Base-by-base conservation (phyloP, 768 basidiomycete species). In the Suillus americanus region DNA sequence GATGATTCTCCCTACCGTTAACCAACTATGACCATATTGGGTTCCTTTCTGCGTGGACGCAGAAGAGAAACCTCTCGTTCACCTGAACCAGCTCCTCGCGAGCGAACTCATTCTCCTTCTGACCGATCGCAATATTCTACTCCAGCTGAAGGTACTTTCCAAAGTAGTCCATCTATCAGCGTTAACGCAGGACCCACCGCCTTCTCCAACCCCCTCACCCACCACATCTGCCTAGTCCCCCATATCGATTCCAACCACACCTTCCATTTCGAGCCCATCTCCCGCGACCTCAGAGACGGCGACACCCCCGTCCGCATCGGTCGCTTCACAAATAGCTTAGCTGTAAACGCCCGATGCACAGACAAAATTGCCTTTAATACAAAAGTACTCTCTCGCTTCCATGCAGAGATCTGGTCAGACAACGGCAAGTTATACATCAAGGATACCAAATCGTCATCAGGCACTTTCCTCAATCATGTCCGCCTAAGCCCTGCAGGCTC, bases 381-480 rank as follows among this genome's bases (percentile, higher is more conserved):
- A 75, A 98, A 98, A 77, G 97, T 98, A 75, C 96, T 99, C 71
- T 93, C 91, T 46, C 84, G 97, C 45, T 89, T 91, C 0, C 97
- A 98, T 74, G 97, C 97, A 0, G 97, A 99, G 82, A 89, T 98
- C 40, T 97, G 95, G 94, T 83, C 87, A 62, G 89, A 91, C 66
- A 65, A 69, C 0, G 83, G 83, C 18, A 84, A 87, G 74, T 97
- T 98, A 76, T 94, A 83, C 74, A 91, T 99, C 71, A 86, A 86
- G 61, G 97, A 98, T 74, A 97, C 95, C 25, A 93, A 94, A 76
- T 90, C 88, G 48, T 90, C 88, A 57, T 90, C 89, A 0, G 97
- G 97, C 30, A 99, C 97, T 1, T 99, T 99, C 74, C 81, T 99
- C 66, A 99, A 99, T 75, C 96, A 98, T 73, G 87, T 96, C 62